Percentiles rank a stretch among this genome's conserved stretches.
Conservation (phyloP, 2,329 filamentous ascomycete genomes). For the Neoascochyta sp. region DNA sequence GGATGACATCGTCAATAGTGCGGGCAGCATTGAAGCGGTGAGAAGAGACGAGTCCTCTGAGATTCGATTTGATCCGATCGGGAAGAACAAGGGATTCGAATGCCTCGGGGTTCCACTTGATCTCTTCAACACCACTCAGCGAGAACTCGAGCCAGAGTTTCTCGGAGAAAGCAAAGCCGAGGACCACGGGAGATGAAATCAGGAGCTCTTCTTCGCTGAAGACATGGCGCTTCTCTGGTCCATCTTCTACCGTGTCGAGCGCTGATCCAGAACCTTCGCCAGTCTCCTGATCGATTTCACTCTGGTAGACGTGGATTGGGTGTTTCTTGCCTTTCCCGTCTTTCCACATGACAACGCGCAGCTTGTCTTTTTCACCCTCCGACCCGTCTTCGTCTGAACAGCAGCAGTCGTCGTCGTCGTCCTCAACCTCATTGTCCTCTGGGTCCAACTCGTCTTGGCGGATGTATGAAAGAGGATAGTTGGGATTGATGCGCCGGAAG, state of each 20-base stretch:
- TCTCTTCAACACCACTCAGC: conserved; percentile 73
- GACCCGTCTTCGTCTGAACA: conserved; percentile 27
- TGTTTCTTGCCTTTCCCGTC: conserved; percentile 50
- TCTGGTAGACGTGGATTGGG: conserved; percentile 51
- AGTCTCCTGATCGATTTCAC: conserved; percentile 29
- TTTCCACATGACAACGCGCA: conserved; percentile 42
- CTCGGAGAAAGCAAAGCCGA: conserved; percentile 83
- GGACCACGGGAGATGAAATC: conserved; percentile 76
- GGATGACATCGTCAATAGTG: conserved; percentile 70
- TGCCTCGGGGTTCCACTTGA: conserved; percentile 78
- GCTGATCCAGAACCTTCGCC: conserved; percentile 48
- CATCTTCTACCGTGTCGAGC: conserved; percentile 45
- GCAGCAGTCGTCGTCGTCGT: conserved; percentile 47
- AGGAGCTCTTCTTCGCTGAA: conserved; percentile 83
- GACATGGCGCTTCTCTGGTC: conserved; percentile 40
- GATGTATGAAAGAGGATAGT: conserved; percentile 73
- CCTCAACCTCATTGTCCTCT: conserved; percentile 49
- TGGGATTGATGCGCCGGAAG: conserved; percentile 80
- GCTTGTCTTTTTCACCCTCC: conserved; percentile 36
- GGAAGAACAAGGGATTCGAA: conserved; percentile 78
- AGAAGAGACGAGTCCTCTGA: conserved; percentile 77
- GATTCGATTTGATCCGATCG: conserved; percentile 58
- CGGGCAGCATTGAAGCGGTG: conserved; percentile 78
- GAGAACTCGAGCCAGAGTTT: conserved; percentile 89
- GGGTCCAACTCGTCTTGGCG: conserved; percentile 66